phyloP scores from a whole-genome alignment of 208 protist species.

The Porcisia deanei region DNA sequence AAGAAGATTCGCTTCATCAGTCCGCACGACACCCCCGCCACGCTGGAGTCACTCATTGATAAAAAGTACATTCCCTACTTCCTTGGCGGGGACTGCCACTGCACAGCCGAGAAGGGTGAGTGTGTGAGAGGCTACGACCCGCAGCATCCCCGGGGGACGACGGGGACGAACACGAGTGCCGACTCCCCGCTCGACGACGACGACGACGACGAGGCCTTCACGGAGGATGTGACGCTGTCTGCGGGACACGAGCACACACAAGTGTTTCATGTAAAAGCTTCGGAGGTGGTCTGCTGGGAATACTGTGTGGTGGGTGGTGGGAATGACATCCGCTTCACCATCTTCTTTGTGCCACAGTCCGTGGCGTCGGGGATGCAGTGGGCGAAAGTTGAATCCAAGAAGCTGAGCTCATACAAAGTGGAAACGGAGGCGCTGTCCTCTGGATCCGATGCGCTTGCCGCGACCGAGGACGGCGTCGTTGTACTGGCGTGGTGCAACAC shows the following conservation, averaged over 20 bases:
- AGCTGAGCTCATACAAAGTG: background rate
- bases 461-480: constrained; percentile 38
- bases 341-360: constrained; percentile 33
- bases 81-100: constrained; percentile 41
- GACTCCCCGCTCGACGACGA: too few species aligned
- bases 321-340: constrained; percentile 32
- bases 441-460: constrained; percentile 29
- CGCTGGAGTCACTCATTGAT: constrained; percentile 41
- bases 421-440: too few species aligned
- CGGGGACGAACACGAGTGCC: too few species aligned
- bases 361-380: background rate
- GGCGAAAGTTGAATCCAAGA: constrained; percentile 1
- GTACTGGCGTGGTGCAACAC: constrained; percentile 64
- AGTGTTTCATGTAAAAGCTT: constrained; percentile 24
- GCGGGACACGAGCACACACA: constrained; percentile 19
- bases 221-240: constrained; percentile 25
- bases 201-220: constrained; percentile 4
- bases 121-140: constrained; percentile 23
- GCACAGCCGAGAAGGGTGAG: constrained; percentile 16
- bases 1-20: constrained; percentile 51
- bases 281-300: constrained; percentile 64
- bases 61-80: constrained; percentile 40
- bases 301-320: constrained; percentile 36
- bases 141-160: constrained; percentile 5
- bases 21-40: constrained; percentile 18